These are phyloP conservation scores for Radiomyces spectabilis DNA, from an alignment of 192 early-diverging fungal genomes.

Conservation along the genomic window DNA sequence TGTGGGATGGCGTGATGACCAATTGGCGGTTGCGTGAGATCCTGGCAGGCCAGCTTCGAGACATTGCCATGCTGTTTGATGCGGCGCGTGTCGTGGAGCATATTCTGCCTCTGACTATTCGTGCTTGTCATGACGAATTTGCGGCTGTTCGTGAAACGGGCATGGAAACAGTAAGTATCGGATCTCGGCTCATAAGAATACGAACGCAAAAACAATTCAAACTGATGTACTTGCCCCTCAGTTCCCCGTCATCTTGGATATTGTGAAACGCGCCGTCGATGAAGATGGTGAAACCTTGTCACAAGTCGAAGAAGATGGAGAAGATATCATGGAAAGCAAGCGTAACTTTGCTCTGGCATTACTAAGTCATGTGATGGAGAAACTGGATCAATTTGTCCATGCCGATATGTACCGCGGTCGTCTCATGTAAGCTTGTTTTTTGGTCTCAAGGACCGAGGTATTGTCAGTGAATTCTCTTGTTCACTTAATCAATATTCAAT, in stretches of 20 bases:
- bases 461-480: slow-evolving; percentile 17
- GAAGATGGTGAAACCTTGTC: slow-evolving; percentile 19
- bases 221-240: slow-evolving; percentile 5
- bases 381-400: slow-evolving; percentile 30
- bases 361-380: slow-evolving; percentile 28
- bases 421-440: slow-evolving; percentile 43
- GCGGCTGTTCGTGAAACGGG: slow-evolving; percentile 48
- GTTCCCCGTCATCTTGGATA: slow-evolving; percentile 36
- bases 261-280: slow-evolving; percentile 27
- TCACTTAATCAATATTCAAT: slow-evolving; percentile 34
- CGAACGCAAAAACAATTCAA: neutral
- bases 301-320: slow-evolving; percentile 20
- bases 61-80: slow-evolving; percentile 54
- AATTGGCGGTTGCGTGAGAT: slow-evolving; percentile 71
- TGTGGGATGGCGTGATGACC: slow-evolving; percentile 59
- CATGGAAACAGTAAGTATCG: slow-evolving; percentile 31
- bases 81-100: slow-evolving; percentile 51
- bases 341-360: slow-evolving; percentile 21
- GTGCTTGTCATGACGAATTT: slow-evolving; percentile 43
- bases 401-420: slow-evolving; percentile 46
- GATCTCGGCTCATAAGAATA: slow-evolving; percentile 1
- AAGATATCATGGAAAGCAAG: slow-evolving; percentile 16
- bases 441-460: slow-evolving; percentile 32
- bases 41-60: slow-evolving; percentile 57
- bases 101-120: slow-evolving; percentile 58